phyloP scores from a whole-genome alignment of 805 yeast species.

The Kodamaea kaohsiungensis region DNA sequence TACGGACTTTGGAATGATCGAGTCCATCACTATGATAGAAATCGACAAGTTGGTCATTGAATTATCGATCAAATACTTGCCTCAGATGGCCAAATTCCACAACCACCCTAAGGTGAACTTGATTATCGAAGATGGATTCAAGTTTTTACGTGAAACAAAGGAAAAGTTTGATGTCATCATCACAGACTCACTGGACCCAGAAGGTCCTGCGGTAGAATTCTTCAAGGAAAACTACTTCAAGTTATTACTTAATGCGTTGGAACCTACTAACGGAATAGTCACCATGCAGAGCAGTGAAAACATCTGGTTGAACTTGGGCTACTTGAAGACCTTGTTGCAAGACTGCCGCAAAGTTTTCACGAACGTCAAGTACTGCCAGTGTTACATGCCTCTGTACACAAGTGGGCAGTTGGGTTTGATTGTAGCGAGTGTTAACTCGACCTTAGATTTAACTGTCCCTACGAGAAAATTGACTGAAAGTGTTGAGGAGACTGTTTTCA shows the following conservation, averaged over 20 bases:
- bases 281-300: constrained; percentile 80
- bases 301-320: constrained; percentile 68
- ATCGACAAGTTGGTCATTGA: constrained; percentile 83
- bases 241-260: constrained; percentile 62
- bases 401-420: constrained; percentile 85
- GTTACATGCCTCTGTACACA: constrained; percentile 85
- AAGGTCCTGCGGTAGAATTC: constrained; percentile 91
- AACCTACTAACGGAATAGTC: constrained; percentile 58
- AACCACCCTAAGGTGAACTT: constrained; percentile 66
- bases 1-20: constrained; percentile 45
- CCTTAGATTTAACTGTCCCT: constrained; percentile 51
- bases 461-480: constrained; percentile 44
- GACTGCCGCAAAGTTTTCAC: constrained; percentile 59
- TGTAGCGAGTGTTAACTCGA: constrained; percentile 61
- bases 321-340: constrained; percentile 47
- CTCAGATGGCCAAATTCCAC: constrained; percentile 69
- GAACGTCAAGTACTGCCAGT: constrained; percentile 66
- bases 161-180: constrained; percentile 78
- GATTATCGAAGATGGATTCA: constrained; percentile 79
- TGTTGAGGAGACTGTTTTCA: constrained; percentile 51
- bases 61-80: constrained; percentile 69
- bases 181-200: constrained; percentile 93
- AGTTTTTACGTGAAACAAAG: constrained; percentile 53
- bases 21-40: constrained; percentile 77
- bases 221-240: constrained; percentile 78